A percentile compares a stretch with the other conserved stretches of the same genome.
These are phyloP conservation scores for Pichia gijzeniarum DNA, from an alignment of 805 yeast species.

Conservation along the genomic window DNA sequence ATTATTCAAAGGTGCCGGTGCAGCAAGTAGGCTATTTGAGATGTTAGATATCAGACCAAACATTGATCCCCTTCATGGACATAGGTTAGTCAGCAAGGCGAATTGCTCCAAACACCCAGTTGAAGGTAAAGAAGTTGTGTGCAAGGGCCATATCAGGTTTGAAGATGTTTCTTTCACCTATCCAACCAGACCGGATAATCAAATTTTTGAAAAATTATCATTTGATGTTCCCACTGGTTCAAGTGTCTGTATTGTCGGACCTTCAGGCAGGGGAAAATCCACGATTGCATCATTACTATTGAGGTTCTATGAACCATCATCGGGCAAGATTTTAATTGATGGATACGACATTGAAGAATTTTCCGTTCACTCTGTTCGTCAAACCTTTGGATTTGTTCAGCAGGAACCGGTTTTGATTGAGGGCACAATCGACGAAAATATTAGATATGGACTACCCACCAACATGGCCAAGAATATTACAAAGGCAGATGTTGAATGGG, in stretches of 20 bases:
- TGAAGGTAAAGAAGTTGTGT: constrained; percentile 15
- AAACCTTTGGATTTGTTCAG: constrained; percentile 78
- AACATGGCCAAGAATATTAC: constrained; percentile 47
- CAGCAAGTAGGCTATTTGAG: constrained; percentile 88
- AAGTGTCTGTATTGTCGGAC: constrained; percentile 91
- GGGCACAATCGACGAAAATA: constrained; percentile 84
- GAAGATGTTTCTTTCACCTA: constrained; percentile 64
- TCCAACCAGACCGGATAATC: constrained; percentile 76
- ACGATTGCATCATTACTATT: constrained; percentile 76
- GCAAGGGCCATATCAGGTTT: constrained; percentile 57
- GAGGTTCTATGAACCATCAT: constrained; percentile 73
- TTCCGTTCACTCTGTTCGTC: constrained; percentile 70
- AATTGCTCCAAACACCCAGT: constrained; percentile 5
- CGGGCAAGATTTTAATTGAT: constrained; percentile 66
- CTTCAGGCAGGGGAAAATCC: constrained; percentile 93
- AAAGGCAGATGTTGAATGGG: constrained; percentile 54
- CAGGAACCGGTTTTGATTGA: constrained; percentile 89
- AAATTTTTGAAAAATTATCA: constrained; percentile 56
- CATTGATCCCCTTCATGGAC: constrained; percentile 66
- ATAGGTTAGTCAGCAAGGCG: constrained; percentile 27
- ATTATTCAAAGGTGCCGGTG: constrained; percentile 95
- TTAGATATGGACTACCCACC: constrained; percentile 56
- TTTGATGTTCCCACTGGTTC: constrained; percentile 72
- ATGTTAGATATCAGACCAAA: constrained; percentile 70
- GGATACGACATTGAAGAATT: constrained; percentile 58